phyloP scores from a whole-genome alignment of 805 yeast species.

The Candida takata region DNA sequence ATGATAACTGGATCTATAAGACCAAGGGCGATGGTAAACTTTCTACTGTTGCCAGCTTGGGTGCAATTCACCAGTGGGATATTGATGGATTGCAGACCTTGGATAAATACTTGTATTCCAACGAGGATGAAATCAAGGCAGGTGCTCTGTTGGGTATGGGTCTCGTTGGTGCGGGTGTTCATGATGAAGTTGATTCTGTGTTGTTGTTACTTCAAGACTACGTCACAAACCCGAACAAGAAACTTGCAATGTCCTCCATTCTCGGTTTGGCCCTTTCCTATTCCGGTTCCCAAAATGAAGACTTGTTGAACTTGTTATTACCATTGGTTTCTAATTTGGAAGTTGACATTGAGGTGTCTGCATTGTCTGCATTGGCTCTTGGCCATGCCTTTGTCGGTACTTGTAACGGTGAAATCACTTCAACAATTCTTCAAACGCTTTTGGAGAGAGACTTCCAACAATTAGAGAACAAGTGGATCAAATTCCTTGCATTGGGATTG shows the following conservation, averaged over 20 bases:
- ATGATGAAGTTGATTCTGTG: conserved; percentile 93
- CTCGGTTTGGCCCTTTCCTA: conserved; percentile 91
- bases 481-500: conserved; percentile 85
- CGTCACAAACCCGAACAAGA: conserved; percentile 54
- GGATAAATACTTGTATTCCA: conserved; percentile 82
- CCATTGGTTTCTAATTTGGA: conserved; percentile 80
- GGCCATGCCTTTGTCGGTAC: conserved; percentile 96
- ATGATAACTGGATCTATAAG: conserved; percentile 84
- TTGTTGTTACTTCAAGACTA: conserved; percentile 80
- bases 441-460: conserved; percentile 78
- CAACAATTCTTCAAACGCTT: conserved; percentile 84
- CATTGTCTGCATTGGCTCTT: conserved; percentile 83
- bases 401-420: conserved; percentile 88
- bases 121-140: conserved; percentile 83
- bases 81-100: conserved; percentile 83
- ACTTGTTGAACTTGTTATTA: conserved; percentile 64
- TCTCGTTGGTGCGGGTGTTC: conserved; percentile 84
- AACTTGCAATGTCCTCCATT: conserved; percentile 73
- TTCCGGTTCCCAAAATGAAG: conserved; percentile 89
- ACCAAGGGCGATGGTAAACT: conserved; percentile 90
- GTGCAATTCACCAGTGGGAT: conserved; percentile 89
- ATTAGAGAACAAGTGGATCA: conserved; percentile 77
- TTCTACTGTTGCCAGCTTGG: conserved; percentile 87
- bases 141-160: conserved; percentile 97
- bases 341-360: conserved; percentile 67